Conservation (phyloP, 2,329 filamentous ascomycete species). For the Aaosphaeria arxii region DNA sequence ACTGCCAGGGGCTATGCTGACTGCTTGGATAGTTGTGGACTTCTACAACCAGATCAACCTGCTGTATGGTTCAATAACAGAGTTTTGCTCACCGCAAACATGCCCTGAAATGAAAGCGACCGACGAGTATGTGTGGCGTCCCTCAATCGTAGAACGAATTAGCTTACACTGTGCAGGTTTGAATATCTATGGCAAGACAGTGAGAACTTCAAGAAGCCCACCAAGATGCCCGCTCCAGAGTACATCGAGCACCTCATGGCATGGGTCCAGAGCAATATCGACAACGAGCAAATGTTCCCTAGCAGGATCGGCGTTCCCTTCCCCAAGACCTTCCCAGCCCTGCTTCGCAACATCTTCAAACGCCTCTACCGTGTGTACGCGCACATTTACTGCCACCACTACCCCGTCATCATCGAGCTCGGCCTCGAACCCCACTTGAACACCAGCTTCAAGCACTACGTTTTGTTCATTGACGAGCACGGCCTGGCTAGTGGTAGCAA, state of each 20-base stretch:
- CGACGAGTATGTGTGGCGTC: conserved; percentile 67
- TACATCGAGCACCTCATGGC: conserved; percentile 98
- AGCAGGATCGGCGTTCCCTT: conserved; percentile 93
- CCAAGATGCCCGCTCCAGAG: conserved; percentile 94
- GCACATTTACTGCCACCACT: conserved; percentile 97
- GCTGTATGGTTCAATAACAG: conserved; percentile 96
- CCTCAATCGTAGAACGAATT: not conserved
- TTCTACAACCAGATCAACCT: conserved; percentile 99
- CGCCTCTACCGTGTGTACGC: conserved; percentile 97
- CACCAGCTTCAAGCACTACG: conserved; percentile 99
- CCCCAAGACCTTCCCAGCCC: conserved; percentile 82
- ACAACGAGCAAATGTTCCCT: conserved; percentile 94
- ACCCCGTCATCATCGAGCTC: conserved; percentile 91
- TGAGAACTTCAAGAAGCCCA: conserved; percentile 90
- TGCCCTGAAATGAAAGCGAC: conserved; percentile 99
- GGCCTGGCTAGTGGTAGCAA: conserved; percentile 79
- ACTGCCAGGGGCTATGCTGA: conserved; percentile 2
- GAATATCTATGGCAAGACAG: conserved; percentile 99
- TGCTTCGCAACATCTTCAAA: conserved; percentile 99
- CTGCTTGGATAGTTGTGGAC: conserved; percentile 74
- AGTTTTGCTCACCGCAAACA: conserved; percentile 95
- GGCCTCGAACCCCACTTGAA: conserved; percentile 96
- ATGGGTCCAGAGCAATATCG: conserved; percentile 93
- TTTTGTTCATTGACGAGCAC: conserved; percentile 97
- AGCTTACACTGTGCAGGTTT: conserved; percentile 57